These are phyloP conservation scores for Cymbopogon citratus DNA, from an alignment of 176 grass and related monocot species.

Conservation along the genomic window DNA sequence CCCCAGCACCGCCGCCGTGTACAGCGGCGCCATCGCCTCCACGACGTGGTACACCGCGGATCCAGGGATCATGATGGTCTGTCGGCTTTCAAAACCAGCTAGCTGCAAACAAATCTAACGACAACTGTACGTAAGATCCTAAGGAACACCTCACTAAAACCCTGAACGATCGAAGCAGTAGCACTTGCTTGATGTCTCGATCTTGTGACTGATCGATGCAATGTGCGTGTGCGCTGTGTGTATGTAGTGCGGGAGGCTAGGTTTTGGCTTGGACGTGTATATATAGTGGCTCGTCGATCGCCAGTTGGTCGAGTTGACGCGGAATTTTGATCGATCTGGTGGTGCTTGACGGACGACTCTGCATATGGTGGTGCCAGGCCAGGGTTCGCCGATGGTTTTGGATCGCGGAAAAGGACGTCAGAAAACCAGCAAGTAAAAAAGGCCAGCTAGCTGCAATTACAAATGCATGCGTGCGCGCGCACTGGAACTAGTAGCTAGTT, in stretches of 20 bases:
- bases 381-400: slow-evolving; percentile 22
- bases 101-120: neutral
- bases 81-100: too few relatives aligned
- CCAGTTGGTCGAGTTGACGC: neutral
- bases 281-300: neutral
- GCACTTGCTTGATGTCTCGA: too few relatives aligned
- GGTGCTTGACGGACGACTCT: neutral
- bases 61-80: neutral
- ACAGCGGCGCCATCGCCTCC: slow-evolving; percentile 85
- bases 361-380: neutral
- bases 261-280: slow-evolving; percentile 20
- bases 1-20: slow-evolving; percentile 69
- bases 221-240: too few relatives aligned
- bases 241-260: neutral
- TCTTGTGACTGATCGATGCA: neutral
- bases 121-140: neutral
- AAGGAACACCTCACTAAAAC: neutral
- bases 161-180: too few relatives aligned
- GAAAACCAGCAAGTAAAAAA: neutral
- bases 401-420: slow-evolving; percentile 7
- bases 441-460: neutral
- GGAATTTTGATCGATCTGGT: neutral
- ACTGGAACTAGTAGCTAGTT: neutral
- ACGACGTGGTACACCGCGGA: slow-evolving; percentile 53
- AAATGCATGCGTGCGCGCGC: neutral